Conservation (phyloP, 2,329 filamentous ascomycete genomes). For the Didymellaceae sp. region DNA sequence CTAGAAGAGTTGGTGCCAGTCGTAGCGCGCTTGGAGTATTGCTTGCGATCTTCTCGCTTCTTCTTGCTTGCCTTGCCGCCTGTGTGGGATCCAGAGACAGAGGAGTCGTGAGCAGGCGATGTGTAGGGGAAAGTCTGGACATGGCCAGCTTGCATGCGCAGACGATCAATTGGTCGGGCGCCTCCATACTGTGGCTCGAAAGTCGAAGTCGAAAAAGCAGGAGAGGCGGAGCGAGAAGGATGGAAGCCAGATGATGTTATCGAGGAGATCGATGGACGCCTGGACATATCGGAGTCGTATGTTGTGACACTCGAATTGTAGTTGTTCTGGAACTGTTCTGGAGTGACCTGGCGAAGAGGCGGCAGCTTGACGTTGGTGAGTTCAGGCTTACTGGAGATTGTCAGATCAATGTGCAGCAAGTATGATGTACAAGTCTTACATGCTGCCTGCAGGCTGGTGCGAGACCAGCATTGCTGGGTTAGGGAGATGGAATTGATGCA, state of each 20-base stretch:
- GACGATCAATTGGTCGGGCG: constrained; percentile 1
- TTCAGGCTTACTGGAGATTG: constrained; percentile 5
- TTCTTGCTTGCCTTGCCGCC: constrained; percentile 18
- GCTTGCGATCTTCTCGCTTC: constrained; percentile 19
- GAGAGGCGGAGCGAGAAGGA: constrained; percentile 17
- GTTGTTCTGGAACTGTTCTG: constrained; percentile 6
- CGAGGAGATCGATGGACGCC: constrained; percentile 15
- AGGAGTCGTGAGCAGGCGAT: neutral
- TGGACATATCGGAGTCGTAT: constrained; percentile 17
- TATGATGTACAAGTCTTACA: constrained; percentile 4
- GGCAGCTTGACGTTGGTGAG: constrained; percentile 14
- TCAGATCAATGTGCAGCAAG: neutral
- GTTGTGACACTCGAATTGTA: constrained; percentile 9
- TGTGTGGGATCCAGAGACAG: constrained; percentile 1
- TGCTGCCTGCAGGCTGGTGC: constrained; percentile 8
- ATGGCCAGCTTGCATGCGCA: constrained; percentile 10
- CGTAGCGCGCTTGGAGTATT: constrained; percentile 5
- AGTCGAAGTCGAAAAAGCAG: constrained; percentile 7
- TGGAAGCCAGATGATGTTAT: constrained; percentile 14
- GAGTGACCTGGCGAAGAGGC: constrained; percentile 14
- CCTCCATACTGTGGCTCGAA: constrained; percentile 9
- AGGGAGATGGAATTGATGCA: constrained; percentile 18
- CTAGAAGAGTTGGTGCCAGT: constrained; percentile 2
- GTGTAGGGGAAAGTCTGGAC: constrained; percentile 11
- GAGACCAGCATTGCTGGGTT: constrained; percentile 18